Conservation (phyloP, 176 grass and related monocot genomes). For the Lolium perenne region DNA sequence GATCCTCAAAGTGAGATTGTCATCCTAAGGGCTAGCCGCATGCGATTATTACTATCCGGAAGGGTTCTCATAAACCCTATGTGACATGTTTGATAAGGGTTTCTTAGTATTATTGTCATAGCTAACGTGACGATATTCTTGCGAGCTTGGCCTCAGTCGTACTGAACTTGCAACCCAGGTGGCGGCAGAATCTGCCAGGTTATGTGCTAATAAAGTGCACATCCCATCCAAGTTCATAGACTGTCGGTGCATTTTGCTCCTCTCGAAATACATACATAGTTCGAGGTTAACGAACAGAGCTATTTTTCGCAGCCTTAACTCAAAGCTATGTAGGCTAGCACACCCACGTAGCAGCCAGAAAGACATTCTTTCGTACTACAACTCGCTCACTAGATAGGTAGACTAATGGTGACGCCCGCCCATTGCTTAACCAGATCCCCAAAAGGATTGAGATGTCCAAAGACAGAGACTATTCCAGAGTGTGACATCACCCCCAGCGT, state of each 20-base stretch:
- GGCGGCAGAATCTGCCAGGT: neutral
- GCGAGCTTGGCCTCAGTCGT: too few relatives aligned
- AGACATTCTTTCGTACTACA: neutral
- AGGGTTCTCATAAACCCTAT: too few relatives aligned
- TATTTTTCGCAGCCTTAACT: neutral
- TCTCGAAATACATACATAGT: neutral
- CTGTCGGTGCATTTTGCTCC: neutral
- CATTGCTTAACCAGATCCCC: neutral
- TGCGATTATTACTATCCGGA: too few relatives aligned
- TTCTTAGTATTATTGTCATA: too few relatives aligned
- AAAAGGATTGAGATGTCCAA: conserved; percentile 46
- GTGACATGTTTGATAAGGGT: too few relatives aligned
- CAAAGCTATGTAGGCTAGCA: neutral
- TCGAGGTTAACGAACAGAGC: neutral
- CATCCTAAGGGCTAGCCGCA: too few relatives aligned
- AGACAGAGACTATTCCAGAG: conserved; percentile 6
- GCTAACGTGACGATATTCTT: too few relatives aligned
- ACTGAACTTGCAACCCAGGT: too few relatives aligned
- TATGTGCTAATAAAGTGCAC: neutral
- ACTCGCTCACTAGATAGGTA: neutral
- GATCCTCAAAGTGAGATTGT: too few relatives aligned
- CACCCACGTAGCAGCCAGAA: neutral
- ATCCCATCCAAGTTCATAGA: neutral
- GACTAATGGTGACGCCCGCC: neutral
- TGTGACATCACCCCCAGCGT: conserved; percentile 40